A percentile compares a stretch with the other conserved stretches of the same genome.
phyloP scores from a whole-genome alignment of 1,284 basidiomycete genomes.

The Melanopsichium pennsylvanicum region DNA sequence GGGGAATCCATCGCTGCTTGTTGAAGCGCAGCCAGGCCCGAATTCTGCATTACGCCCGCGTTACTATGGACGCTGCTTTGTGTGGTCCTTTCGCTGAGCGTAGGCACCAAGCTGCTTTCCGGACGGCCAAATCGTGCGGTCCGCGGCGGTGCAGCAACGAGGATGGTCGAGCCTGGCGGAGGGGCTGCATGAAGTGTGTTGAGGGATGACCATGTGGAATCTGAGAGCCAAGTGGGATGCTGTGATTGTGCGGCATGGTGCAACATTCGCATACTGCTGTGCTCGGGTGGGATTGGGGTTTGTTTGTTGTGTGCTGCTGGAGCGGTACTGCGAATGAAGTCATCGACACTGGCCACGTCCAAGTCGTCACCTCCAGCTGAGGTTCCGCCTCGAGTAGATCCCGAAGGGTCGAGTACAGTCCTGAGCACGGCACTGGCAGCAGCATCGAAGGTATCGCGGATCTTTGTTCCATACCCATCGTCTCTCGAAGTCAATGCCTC shows the following conservation, averaged over 20 bases:
- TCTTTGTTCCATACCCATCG: conserved; percentile 27
- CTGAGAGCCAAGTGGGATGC: conserved; percentile 43
- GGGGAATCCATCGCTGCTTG: background rate
- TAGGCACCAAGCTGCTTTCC: conserved; percentile 26
- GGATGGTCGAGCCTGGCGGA: conserved; percentile 41
- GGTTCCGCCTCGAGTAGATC: background rate
- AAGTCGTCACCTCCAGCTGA: background rate
- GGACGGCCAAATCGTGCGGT: conserved; percentile 16
- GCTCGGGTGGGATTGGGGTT: background rate
- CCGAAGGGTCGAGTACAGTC: conserved; percentile 26
- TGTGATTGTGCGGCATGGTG: conserved; percentile 18
- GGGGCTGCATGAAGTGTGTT: conserved; percentile 27
- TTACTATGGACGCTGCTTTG: conserved; percentile 10
- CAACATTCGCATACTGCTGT: conserved; percentile 2
- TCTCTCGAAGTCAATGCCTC: conserved; percentile 38
- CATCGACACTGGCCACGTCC: conserved; percentile 13
- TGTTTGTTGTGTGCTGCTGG: background rate
- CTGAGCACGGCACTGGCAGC: conserved; percentile 33
- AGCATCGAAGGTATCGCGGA: conserved; percentile 43
- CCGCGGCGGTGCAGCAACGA: conserved; percentile 39
- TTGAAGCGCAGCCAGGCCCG: background rate
- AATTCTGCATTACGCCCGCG: too few species aligned
- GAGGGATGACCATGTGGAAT: conserved; percentile 43
- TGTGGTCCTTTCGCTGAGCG: conserved; percentile 34
- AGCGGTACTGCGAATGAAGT: conserved; percentile 13